These are phyloP conservation scores for Pseudocercospora musae DNA, from an alignment of 2,329 filamentous ascomycete genomes.

Conservation along the genomic window DNA sequence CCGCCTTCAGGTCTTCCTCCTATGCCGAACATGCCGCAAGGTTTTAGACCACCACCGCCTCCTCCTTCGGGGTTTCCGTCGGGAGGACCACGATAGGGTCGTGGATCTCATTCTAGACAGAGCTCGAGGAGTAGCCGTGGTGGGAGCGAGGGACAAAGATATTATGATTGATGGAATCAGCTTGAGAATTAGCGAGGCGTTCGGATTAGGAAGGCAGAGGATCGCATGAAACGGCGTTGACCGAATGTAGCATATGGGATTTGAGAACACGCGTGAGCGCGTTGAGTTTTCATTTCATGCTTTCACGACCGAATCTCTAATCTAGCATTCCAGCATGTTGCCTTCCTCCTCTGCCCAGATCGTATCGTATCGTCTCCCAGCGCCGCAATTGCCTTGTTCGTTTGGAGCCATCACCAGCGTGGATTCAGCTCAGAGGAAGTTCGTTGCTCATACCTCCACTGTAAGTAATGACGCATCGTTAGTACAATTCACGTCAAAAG, in stretches of 20 bases:
- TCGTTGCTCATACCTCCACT: background rate
- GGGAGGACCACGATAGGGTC: background rate
- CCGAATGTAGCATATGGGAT: background rate
- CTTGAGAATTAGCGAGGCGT: slow-evolving; percentile 7
- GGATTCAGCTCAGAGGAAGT: background rate
- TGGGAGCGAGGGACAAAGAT: background rate
- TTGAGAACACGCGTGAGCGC: background rate
- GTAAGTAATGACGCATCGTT: background rate
- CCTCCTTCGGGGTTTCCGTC: slow-evolving; percentile 48
- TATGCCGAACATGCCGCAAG: slow-evolving; percentile 29
- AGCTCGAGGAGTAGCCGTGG: background rate
- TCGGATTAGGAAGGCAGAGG: background rate
- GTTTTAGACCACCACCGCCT: slow-evolving; percentile 43
- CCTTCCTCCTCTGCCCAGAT: background rate
- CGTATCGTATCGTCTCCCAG: background rate
- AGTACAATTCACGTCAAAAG: slow-evolving; percentile 2
- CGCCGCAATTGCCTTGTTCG: background rate
- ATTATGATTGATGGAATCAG: background rate
- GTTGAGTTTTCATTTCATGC: background rate
- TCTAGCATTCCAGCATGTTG: background rate
- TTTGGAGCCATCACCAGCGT: background rate
- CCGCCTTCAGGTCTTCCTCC: slow-evolving; percentile 45
- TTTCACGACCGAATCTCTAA: background rate
- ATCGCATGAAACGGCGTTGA: background rate
- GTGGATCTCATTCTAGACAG: background rate